Evolutionary conservation across 352 stramenopile genomes (phyloP).

Genomic region (Phytophthora crassamura): DNA sequence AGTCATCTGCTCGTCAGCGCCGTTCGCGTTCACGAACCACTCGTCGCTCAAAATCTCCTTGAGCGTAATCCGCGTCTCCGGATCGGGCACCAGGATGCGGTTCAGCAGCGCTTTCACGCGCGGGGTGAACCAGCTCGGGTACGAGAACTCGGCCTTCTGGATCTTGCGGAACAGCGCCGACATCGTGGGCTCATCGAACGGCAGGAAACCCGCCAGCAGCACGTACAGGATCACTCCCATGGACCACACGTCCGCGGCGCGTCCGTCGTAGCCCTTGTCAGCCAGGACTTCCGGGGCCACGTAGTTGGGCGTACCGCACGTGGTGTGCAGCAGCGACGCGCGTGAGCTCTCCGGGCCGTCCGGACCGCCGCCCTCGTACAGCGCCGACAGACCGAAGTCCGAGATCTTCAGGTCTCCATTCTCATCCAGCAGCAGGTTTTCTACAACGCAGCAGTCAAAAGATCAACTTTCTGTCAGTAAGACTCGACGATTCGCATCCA

Average conservation of each 20-base stretch:
- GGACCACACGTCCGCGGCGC: conserved; percentile 96
- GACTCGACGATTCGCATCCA: no score
- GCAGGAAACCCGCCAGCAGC: conserved; percentile 92
- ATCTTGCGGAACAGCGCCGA: conserved; percentile 97
- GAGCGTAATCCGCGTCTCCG: conserved; percentile 85
- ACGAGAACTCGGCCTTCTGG: conserved; percentile 95
- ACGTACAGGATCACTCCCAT: conserved; percentile 99
- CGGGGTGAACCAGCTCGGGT: conserved; percentile 93
- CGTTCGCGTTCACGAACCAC: conserved; percentile 85
- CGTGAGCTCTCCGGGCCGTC: conserved; percentile 87
- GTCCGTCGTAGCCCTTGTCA: conserved; percentile 94
- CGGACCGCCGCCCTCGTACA: conserved; percentile 86
- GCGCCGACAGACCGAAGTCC: conserved; percentile 98
- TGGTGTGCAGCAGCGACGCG: conserved; percentile 94
- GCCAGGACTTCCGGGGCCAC: conserved; percentile 94
- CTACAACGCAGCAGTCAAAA: conserved; percentile 33
- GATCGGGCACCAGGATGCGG: conserved; percentile 94
- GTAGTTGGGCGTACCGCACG: conserved; percentile 98
- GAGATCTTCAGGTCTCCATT: conserved; percentile 99
- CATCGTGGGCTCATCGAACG: conserved; percentile 96
- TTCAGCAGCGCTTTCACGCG: conserved; percentile 91
- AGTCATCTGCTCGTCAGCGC: conserved; percentile 37
- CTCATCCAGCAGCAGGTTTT: conserved; percentile 97
- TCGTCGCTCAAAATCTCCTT: conserved; percentile 92
- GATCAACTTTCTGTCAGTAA: background rate